These are phyloP conservation scores for Dactylonectria macrodidyma DNA, from an alignment of 2,329 filamentous ascomycete species.

Conservation along the genomic window DNA sequence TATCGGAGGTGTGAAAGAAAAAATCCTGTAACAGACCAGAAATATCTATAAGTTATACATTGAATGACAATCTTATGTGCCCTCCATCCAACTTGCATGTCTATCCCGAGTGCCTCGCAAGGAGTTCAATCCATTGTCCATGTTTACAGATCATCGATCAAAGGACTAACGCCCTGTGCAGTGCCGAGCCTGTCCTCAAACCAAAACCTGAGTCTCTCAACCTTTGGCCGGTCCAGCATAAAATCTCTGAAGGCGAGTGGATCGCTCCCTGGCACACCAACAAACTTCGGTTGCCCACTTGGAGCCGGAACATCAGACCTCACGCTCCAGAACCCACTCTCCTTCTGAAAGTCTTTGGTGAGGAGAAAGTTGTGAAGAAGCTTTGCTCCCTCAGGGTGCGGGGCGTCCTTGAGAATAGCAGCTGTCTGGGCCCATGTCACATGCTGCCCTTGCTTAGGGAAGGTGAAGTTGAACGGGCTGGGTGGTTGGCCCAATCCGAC, in stretches of 20 bases:
- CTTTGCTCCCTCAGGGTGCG: conserved; percentile 35
- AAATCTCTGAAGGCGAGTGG: conserved; percentile 26
- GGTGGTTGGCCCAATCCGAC: no score
- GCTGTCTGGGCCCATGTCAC: no score
- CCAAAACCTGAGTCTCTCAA: conserved; percentile 34
- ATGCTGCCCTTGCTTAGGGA: no score
- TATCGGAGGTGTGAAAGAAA: no score
- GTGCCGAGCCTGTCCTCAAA: conserved; percentile 31
- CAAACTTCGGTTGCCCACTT: conserved; percentile 12
- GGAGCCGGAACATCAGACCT: conserved; percentile 21
- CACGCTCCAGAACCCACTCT: conserved; percentile 25
- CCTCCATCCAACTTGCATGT: no score
- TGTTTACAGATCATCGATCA: conserved; percentile 7
- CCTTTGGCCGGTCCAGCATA: conserved; percentile 20
- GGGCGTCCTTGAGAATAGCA: conserved; percentile 28
- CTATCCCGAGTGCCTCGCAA: no score
- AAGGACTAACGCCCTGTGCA: conserved; percentile 17
- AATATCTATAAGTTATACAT: no score
- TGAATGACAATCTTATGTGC: no score
- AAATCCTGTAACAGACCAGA: no score
- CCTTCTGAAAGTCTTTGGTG: conserved; percentile 17
- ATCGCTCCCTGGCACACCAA: conserved; percentile 29
- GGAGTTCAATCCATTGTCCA: no score
- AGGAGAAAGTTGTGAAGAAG: conserved; percentile 32
- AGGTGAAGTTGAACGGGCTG: no score